Evolutionary conservation across 2,329 filamentous ascomycete genomes (phyloP).

Genomic region (Diaporthe sp.): DNA sequence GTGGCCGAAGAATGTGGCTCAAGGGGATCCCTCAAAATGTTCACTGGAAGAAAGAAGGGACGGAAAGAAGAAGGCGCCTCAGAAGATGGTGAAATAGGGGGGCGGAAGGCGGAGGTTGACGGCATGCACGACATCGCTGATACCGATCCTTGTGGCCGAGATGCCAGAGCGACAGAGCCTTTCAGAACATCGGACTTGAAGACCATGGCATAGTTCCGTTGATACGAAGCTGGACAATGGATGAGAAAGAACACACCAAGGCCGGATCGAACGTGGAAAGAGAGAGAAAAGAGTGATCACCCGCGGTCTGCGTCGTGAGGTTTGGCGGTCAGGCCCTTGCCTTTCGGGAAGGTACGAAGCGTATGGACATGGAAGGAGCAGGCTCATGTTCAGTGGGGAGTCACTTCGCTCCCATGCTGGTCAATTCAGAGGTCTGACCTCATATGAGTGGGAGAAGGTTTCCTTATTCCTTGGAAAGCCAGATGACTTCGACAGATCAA

Average conservation of each 20-base stretch:
- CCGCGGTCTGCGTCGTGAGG: neutral
- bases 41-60: constrained; percentile 23
- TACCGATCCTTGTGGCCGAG: too few species aligned
- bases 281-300: neutral
- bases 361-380: neutral
- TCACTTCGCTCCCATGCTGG: neutral
- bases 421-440: neutral
- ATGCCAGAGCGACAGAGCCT: neutral
- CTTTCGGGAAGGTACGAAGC: neutral
- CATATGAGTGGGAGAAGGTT: neutral
- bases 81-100: too few species aligned
- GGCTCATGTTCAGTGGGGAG: neutral
- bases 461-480: neutral
- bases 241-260: neutral
- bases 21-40: constrained; percentile 9
- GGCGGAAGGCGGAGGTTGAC: neutral
- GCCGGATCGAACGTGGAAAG: neutral
- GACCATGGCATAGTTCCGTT: neutral
- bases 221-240: neutral
- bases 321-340: neutral
- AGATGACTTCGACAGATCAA: neutral
- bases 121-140: neutral
- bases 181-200: neutral
- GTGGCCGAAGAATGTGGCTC: neutral
- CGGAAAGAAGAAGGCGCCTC: neutral